Percentiles rank a stretch among this genome's conserved stretches.
Conservation (phyloP, 2,329 filamentous ascomycete species). For the Aspergillus thermomutatus region DNA sequence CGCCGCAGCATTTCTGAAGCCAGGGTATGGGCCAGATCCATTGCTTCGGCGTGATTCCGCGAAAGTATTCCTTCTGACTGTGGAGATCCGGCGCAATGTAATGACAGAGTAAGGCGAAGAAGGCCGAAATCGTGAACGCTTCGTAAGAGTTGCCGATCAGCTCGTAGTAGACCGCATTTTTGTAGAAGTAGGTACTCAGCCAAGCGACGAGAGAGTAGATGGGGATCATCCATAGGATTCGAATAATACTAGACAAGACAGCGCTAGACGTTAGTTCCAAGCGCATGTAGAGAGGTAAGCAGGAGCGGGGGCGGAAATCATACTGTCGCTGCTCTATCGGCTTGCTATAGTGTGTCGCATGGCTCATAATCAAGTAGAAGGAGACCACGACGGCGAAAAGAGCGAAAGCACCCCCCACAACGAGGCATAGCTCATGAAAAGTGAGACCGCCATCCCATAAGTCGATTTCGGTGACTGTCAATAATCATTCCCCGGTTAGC, state of each 20-base stretch:
- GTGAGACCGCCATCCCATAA: constrained; percentile 52
- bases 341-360: constrained; percentile 59
- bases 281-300: neutral
- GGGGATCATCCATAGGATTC: constrained; percentile 84
- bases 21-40: constrained; percentile 75
- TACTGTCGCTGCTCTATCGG: constrained; percentile 60
- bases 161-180: constrained; percentile 74
- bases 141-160: constrained; percentile 83
- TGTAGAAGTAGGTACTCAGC: constrained; percentile 70
- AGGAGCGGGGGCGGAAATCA: constrained; percentile 18
- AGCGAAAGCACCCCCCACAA: constrained; percentile 53
- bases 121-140: constrained; percentile 81
- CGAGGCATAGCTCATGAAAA: constrained; percentile 56
- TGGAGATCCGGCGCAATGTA: constrained; percentile 76
- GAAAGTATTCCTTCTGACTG: constrained; percentile 78
- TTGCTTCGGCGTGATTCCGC: constrained; percentile 61
- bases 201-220: constrained; percentile 74
- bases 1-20: constrained; percentile 68
- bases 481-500: constrained; percentile 8
- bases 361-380: constrained; percentile 53
- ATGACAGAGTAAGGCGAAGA: constrained; percentile 78
- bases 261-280: constrained; percentile 4
- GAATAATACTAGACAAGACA: constrained; percentile 62
- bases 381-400: constrained; percentile 50
- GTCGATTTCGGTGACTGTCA: constrained; percentile 45